These are phyloP conservation scores for Cyclaneusma minus DNA, from an alignment of 2,329 filamentous ascomycete genomes.

Conservation along the genomic window DNA sequence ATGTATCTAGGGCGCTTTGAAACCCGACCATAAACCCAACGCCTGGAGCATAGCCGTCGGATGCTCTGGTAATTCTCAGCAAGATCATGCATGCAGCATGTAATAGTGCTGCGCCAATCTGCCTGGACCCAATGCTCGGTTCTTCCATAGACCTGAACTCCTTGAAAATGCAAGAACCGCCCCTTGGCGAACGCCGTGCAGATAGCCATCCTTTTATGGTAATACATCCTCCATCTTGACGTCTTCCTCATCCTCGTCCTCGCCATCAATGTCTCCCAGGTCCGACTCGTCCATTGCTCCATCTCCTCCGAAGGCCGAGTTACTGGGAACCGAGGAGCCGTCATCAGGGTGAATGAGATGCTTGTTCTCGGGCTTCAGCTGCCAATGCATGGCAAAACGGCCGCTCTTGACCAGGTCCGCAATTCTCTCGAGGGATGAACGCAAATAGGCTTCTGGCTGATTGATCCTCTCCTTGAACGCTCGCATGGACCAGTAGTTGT, in stretches of 20 bases:
- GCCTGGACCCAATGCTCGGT: too few species aligned
- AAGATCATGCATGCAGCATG: too few species aligned
- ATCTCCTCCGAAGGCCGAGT: conserved; percentile 20
- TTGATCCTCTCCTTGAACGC: conserved; percentile 60
- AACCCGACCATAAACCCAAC: too few species aligned
- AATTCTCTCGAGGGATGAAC: conserved; percentile 68
- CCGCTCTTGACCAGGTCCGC: conserved; percentile 72
- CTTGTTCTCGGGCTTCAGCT: conserved; percentile 56
- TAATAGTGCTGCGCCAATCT: too few species aligned
- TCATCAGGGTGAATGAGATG: conserved; percentile 34
- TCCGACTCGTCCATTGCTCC: conserved; percentile 27
- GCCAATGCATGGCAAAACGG: conserved; percentile 74
- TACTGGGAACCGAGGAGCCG: conserved; percentile 33
- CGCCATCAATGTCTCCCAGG: conserved; percentile 38
- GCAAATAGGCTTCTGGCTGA: conserved; percentile 89
- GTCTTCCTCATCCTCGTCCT: conserved; percentile 46
- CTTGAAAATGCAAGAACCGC: too few species aligned
- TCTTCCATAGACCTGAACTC: too few species aligned
- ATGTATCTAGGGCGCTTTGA: too few species aligned
- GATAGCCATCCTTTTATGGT: not conserved
- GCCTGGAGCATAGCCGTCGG: too few species aligned
- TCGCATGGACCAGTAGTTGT: conserved; percentile 90
- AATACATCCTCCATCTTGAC: conserved; percentile 76
- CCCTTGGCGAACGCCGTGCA: too few species aligned
- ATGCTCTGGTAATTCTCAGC: too few species aligned